Evolutionary conservation across 1,284 basidiomycete genomes (phyloP).

Genomic region (Xerocomus minutiporus): DNA sequence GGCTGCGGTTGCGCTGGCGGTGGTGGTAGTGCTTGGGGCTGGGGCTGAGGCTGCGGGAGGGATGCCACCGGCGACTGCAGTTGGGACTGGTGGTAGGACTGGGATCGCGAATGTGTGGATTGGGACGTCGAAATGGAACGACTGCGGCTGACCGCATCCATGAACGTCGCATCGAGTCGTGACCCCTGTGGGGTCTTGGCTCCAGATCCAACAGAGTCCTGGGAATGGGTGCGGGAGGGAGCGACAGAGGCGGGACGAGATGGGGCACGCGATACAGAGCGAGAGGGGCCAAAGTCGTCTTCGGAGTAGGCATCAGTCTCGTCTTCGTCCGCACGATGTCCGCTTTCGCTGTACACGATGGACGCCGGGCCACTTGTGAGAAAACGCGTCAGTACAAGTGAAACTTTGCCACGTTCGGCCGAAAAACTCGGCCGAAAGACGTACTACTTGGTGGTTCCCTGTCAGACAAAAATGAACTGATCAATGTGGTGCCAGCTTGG

Average conservation of each 20-base stretch:
- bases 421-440: constrained; percentile 20
- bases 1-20: background rate
- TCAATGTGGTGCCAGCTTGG: constrained; percentile 2
- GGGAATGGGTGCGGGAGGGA: constrained; percentile 29
- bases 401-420: background rate
- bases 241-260: constrained; percentile 30
- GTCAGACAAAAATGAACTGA: constrained; percentile 1
- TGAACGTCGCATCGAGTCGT: constrained; percentile 20
- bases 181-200: constrained; percentile 27
- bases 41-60: background rate
- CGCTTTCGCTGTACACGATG: constrained; percentile 75
- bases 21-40: background rate
- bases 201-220: constrained; percentile 28
- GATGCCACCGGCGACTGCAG: constrained; percentile 1
- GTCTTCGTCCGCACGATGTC: constrained; percentile 67
- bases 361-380: constrained; percentile 62
- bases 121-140: constrained; percentile 25
- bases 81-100: constrained; percentile 17
- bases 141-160: constrained; percentile 24
- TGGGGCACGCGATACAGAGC: constrained; percentile 25
- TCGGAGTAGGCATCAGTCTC: constrained; percentile 54
- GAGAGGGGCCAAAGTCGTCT: constrained; percentile 41
- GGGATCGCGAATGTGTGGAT: constrained; percentile 17
- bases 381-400: constrained; percentile 5
- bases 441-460: constrained; percentile 65